These are phyloP conservation scores for Corylus americana DNA, from an alignment of 306 rosid species.

Conservation along the genomic window DNA sequence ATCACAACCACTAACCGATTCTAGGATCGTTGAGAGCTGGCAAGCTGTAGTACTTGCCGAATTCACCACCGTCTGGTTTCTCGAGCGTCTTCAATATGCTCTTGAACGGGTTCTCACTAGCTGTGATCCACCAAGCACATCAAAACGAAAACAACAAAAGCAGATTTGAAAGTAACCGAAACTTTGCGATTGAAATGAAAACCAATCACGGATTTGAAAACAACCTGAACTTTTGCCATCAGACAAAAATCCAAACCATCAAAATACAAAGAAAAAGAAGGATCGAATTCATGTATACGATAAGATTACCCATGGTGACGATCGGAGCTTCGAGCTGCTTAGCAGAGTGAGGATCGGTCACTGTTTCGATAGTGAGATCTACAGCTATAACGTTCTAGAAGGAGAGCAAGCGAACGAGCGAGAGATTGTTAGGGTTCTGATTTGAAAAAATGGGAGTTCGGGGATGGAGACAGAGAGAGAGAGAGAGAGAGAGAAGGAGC, in stretches of 20 bases:
- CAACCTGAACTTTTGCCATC: background rate
- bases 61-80: conserved; percentile 81
- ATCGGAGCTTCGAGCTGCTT: conserved; percentile 5
- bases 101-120: conserved; percentile 62
- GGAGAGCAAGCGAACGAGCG: background rate
- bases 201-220: background rate
- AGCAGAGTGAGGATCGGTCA: conserved; percentile 7
- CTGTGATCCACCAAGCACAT: conserved; percentile 38
- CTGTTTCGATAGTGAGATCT: background rate
- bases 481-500: background rate
- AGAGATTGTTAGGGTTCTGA: conserved; percentile 5
- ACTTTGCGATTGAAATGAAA: background rate
- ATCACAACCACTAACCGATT: conserved; percentile 56
- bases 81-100: conserved; percentile 63
- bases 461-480: background rate
- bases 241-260: background rate
- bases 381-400: background rate
- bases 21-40: conserved; percentile 88
- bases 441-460: background rate
- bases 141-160: background rate
- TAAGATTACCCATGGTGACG: conserved; percentile 40
- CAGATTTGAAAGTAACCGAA: background rate
- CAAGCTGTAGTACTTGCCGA: conserved; percentile 90
- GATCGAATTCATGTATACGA: background rate
- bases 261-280: background rate